Conservation (phyloP, 208 protist genomes). For the Trypanosoma mega region DNA sequence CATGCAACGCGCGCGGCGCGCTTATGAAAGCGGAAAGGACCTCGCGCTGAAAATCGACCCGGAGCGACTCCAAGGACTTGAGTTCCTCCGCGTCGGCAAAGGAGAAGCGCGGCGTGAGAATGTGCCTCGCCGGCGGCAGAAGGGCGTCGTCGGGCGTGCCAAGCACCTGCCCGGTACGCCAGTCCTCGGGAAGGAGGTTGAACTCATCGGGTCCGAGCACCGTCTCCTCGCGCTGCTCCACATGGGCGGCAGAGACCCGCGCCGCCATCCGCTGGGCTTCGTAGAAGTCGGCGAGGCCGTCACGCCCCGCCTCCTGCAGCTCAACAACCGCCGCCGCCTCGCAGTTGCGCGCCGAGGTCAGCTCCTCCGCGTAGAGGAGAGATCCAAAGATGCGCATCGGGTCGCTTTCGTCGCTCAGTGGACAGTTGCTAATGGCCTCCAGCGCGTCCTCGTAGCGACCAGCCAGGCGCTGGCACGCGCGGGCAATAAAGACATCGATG, state of each 20-base stretch:
- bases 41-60: conserved; percentile 54
- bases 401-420: conserved; percentile 36
- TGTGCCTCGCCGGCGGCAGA: conserved; percentile 60
- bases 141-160: conserved; percentile 29
- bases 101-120: conserved; percentile 68
- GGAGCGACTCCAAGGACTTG: conserved; percentile 44
- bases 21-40: conserved; percentile 17
- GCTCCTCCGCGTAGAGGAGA: conserved; percentile 50
- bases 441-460: conserved; percentile 58
- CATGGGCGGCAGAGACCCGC: conserved; percentile 25
- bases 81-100: conserved; percentile 62
- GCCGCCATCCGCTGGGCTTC: conserved; percentile 8
- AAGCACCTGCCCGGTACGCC: conserved; percentile 38
- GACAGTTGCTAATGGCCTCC: conserved; percentile 33
- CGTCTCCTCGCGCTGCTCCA: conserved; percentile 14
- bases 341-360: conserved; percentile 27
- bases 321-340: conserved; percentile 41
- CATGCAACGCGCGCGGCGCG: conserved; percentile 11
- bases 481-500: conserved; percentile 49
- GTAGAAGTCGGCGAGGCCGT: conserved; percentile 28
- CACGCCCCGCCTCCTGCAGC: conserved; percentile 29
- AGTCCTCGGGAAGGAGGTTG: conserved; percentile 51
- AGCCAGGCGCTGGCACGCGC: conserved; percentile 51
- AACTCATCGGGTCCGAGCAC: conserved; percentile 60
- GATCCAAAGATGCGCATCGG: conserved; percentile 41